Evolutionary conservation across 768 basidiomycete species (phyloP), one percentile per base, ranked within the genome.

Genomic region (Mycena rosella): DNA sequence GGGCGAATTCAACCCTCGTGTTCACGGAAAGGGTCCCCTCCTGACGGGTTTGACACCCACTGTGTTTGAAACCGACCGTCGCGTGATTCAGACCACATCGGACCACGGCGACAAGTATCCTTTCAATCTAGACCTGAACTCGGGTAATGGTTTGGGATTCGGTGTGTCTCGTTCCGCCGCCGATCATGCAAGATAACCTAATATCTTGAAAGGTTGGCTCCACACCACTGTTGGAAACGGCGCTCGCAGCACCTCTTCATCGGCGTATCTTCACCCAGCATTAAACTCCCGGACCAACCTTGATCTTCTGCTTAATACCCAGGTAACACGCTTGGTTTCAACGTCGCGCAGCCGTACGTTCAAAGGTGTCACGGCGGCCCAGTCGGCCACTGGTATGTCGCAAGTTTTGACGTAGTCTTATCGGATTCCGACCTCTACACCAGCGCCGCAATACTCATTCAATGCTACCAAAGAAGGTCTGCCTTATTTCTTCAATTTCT

Each of bases 101-200:
- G 58, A 76, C 44, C 48, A 73, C 10, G 27, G 40, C 2, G 53
- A 57, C 1, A 56, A 72, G 22, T 81, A 76, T 51, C 76, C 75
- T 0, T 79, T 65, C 59, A 77, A 76, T 32, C 17, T 65, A 26
- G 79, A 80, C 68, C 64, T 75, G 36, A 78, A 78, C 64, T 67
- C 68, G 2, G 79, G 79, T 0, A 63, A 73, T 34, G 63, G 72
- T 0, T 53, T 78, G 2, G 79, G 79, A 5, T 49, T 79, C 24
- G 74, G 79, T 78, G 36, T 18, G 74, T 60, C 17, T 2, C 18
- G 3, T 22, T 6, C 4, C 32, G 3, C 34, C 51, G 18, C 32
- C 34, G 1, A 53, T 7, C 9, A 53, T 9, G 32, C 22, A 34
- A 53, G 20, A 22, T 26, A 34, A 34, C 32, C 6, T 34, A 34